Conservation (phyloP, 139 green algal species). For the Zygnema cylindricum region DNA sequence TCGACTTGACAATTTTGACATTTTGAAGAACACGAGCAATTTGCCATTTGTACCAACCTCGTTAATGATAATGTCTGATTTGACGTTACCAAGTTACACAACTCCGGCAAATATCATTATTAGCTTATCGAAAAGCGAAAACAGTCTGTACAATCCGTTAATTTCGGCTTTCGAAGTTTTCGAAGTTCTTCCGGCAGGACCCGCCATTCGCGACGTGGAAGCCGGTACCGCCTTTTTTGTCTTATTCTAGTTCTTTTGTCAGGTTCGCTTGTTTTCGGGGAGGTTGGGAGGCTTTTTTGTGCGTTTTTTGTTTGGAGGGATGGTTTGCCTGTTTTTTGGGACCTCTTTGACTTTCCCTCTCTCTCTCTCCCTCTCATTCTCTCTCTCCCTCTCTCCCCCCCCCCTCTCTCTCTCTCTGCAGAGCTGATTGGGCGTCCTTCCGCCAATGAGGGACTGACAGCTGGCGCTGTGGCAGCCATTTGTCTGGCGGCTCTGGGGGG, state of each 20-base stretch:
- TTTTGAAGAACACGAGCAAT: neutral
- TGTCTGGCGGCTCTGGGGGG: too few species aligned
- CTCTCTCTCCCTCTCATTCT: neutral
- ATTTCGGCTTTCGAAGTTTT: conserved; percentile 8
- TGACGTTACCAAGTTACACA: conserved; percentile 2
- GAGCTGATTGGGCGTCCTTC: too few species aligned
- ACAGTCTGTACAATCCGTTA: neutral
- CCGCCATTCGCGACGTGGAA: neutral
- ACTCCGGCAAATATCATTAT: neutral
- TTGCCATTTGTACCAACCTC: neutral
- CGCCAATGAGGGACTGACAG: too few species aligned
- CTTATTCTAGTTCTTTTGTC: neutral
- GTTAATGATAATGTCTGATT: neutral
- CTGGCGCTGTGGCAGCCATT: too few species aligned
- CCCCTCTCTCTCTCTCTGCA: neutral
- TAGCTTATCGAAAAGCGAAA: neutral
- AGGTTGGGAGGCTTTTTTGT: neutral
- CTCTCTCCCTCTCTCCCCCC: neutral
- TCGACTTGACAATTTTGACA: conserved; percentile 15
- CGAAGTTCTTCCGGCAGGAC: neutral
- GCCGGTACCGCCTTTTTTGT: neutral
- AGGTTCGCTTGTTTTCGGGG: conserved; percentile 6
- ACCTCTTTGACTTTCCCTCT: neutral
- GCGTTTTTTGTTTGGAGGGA: too few species aligned
- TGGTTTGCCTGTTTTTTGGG: neutral